Conservation (phyloP, 1,139 yeast genomes). For the Suhomyces coccinellae region DNA sequence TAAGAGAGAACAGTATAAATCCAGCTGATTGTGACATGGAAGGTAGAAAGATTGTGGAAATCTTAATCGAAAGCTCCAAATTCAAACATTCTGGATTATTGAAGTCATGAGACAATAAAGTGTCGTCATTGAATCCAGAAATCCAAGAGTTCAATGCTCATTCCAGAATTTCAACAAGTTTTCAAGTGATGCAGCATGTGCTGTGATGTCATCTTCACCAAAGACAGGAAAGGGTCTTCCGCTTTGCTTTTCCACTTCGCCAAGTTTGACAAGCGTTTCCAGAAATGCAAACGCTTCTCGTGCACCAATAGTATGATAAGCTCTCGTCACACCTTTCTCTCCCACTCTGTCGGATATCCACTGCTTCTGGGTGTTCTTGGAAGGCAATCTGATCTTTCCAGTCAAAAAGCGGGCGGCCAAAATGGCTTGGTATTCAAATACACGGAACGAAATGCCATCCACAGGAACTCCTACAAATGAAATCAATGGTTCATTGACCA, state of each 20-base stretch:
- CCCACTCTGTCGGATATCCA: constrained; percentile 33
- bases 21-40: too few species aligned
- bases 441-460: constrained; percentile 41
- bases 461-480: constrained; percentile 43
- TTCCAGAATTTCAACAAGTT: constrained; percentile 25
- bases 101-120: not conserved
- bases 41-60: too few species aligned
- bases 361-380: constrained; percentile 26
- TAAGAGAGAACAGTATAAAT: too few species aligned
- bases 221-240: constrained; percentile 40
- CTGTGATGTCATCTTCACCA: constrained; percentile 26
- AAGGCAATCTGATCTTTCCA: constrained; percentile 33
- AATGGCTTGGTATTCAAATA: constrained; percentile 45
- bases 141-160: constrained; percentile 10
- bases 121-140: not conserved
- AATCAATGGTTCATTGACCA: constrained; percentile 37
- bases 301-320: constrained; percentile 43
- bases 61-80: too few species aligned
- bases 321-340: constrained; percentile 32
- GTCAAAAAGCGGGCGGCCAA: constrained; percentile 35
- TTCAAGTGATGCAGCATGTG: constrained; percentile 23
- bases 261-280: constrained; percentile 26
- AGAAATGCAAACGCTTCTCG: constrained; percentile 24
- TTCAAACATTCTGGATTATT: not conserved
- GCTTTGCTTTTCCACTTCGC: constrained; percentile 24